Percentiles rank a stretch among this genome's conserved stretches.
These are phyloP conservation scores for Blastobotrys serpentis DNA, from an alignment of 1,139 yeast genomes.

Conservation along the genomic window DNA sequence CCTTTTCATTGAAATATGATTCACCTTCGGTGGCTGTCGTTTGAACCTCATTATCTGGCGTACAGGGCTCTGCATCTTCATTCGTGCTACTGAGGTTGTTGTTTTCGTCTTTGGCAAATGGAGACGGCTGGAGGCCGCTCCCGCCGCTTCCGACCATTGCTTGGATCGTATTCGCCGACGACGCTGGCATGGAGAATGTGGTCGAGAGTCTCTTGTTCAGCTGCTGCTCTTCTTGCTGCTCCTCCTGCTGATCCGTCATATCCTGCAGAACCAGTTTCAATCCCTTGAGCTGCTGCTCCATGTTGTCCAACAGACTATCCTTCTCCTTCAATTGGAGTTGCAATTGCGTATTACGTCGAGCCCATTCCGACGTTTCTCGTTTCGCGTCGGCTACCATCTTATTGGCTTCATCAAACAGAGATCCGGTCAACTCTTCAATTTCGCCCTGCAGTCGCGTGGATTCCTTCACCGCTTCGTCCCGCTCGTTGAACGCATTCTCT, in stretches of 20 bases:
- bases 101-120: conserved; percentile 4
- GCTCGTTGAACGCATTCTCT: conserved; percentile 27
- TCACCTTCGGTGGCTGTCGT: background rate
- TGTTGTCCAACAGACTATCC: conserved; percentile 61
- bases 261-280: conserved; percentile 59
- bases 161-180: too few relatives aligned
- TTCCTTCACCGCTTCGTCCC: conserved; percentile 51
- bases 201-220: conserved; percentile 1
- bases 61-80: background rate
- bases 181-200: background rate
- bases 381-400: conserved; percentile 69
- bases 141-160: too few relatives aligned
- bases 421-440: conserved; percentile 66
- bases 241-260: conserved; percentile 40
- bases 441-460: conserved; percentile 56
- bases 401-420: conserved; percentile 70
- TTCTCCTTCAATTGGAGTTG: conserved; percentile 69
- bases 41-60: background rate
- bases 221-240: conserved; percentile 12
- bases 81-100: conserved; percentile 5
- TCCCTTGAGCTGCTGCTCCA: conserved; percentile 68
- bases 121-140: conserved; percentile 13
- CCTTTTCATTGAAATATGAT: background rate
- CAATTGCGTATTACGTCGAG: conserved; percentile 51
- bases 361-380: conserved; percentile 40